Base-by-base conservation (phyloP, 2,329 filamentous ascomycete species). In the Exophiala xenobiotica region DNA sequence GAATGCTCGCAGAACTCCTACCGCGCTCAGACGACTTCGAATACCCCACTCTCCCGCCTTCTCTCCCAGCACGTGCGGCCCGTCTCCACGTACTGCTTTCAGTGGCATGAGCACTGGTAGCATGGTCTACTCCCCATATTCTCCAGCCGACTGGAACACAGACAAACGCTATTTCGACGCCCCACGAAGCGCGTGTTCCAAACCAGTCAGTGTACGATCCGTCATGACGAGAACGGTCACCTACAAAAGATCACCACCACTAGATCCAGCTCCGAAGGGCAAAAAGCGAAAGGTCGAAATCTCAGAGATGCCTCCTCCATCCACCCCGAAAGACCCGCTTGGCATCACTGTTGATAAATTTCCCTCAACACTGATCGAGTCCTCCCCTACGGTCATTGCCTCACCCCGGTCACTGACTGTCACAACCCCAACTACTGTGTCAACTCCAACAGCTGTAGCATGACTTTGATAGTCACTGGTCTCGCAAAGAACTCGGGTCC, bases 171-270 rank as follows among this genome's bases (percentile, higher is more conserved):
- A 82, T 62, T 78, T 81, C 53, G 85, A 86, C 47, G 70, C 73
- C 46, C 71, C 79, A n/a, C 74, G 80, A 33, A 79, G 78, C 59
- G 83, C 83, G 24, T 84, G 78, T 62, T 76, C 85, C 50, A 81
- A 85, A 54, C 79, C 74, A 12, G 79, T 85, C 47, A 83, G 79
- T 65, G 90, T 96, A 52, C 79, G 89, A 48, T 90, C 96, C 69
- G 90, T 96, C 3, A 88, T 96, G 46, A 96, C 91, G n/a, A 81
- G 90, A 61, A 96, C 90, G 12, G 88, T 96, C 53, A 96, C 89
- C 33, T 96, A 95, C 71, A 95, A 88, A 63, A 72, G 76, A 46
- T 67, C 87, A 66, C 78, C 66, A 55, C 78, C 85, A 59, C 88
- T 97, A 74, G 88, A 90, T 60, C 88, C 91, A 19, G 90, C 91